Percentiles rank a stretch among this genome's conserved stretches.
Evolutionary conservation across 208 protist genomes (phyloP).

Genomic region (Trichomonas gallinae): DNA sequence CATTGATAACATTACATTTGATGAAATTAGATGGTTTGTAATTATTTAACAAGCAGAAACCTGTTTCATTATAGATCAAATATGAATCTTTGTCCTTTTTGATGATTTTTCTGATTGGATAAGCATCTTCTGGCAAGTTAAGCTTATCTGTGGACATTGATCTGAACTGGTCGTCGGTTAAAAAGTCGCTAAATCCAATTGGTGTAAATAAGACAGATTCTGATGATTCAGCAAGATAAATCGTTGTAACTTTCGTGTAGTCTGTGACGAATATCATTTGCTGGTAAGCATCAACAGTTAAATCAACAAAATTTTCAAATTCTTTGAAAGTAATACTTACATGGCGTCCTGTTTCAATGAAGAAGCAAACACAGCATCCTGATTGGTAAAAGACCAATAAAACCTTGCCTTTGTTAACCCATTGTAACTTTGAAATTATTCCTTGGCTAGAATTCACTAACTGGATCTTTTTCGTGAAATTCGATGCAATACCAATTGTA

Average conservation of each 20-base stretch:
- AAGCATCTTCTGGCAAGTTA: neutral
- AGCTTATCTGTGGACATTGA: neutral
- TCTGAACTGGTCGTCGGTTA: neutral
- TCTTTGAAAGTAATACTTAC: neutral
- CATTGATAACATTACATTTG: neutral
- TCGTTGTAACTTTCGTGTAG: neutral
- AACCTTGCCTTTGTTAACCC: neutral
- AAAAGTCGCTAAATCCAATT: neutral
- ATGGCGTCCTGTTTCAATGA: neutral
- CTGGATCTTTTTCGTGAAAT: neutral
- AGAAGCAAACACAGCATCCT: neutral
- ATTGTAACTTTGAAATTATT: neutral
- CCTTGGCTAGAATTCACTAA: neutral
- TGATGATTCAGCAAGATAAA: neutral
- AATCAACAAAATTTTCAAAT: neutral
- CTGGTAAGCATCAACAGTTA: neutral
- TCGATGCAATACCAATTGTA: neutral
- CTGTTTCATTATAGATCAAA: neutral
- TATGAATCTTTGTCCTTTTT: neutral
- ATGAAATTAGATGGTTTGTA: neutral
- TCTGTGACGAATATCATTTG: neutral
- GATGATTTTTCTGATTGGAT: neutral
- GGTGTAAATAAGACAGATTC: neutral
- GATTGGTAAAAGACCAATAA: neutral
- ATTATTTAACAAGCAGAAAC: neutral